phyloP scores from a whole-genome alignment of 2,329 filamentous ascomycete genomes.

The Beauveria sp. region DNA sequence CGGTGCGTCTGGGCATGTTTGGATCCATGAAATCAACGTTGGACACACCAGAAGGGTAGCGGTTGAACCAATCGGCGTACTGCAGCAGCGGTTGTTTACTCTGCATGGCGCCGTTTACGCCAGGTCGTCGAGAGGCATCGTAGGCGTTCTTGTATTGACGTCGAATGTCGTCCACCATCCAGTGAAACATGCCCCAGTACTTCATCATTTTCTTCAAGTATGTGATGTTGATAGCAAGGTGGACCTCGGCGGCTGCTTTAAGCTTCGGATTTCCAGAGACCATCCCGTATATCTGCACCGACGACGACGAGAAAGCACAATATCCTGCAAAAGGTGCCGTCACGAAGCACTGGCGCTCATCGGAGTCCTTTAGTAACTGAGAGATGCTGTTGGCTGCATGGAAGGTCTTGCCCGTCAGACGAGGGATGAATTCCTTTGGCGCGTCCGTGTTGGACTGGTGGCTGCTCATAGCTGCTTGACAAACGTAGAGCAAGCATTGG shows the following conservation, averaged over 20 bases:
- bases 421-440: conserved; percentile 69
- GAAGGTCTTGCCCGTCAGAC: conserved; percentile 68
- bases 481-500: conserved; percentile 84
- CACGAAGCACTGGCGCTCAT: conserved; percentile 60
- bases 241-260: conserved; percentile 72
- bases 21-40: conserved; percentile 77
- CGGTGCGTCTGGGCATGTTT: conserved; percentile 57
- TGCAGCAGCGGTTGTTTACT: conserved; percentile 67
- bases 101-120: conserved; percentile 26
- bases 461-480: conserved; percentile 72
- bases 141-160: conserved; percentile 80
- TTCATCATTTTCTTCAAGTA: conserved; percentile 93
- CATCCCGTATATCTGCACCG: conserved; percentile 87
- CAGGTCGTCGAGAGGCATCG: conserved; percentile 59
- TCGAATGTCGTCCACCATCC: conserved; percentile 87
- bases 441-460: conserved; percentile 60
- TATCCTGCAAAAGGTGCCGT: conserved; percentile 92
- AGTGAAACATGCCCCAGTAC: conserved; percentile 98
- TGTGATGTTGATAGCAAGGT: conserved; percentile 79
- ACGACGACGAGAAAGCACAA: conserved; percentile 86
- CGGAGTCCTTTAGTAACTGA: conserved; percentile 69
- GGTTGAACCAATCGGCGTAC: conserved; percentile 95
- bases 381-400: conserved; percentile 84
- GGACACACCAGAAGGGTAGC: conserved; percentile 87
- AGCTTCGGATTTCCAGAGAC: conserved; percentile 76